Base-by-base conservation (phyloP, 2,329 filamentous ascomycete species). In the Colletotrichum musae region DNA sequence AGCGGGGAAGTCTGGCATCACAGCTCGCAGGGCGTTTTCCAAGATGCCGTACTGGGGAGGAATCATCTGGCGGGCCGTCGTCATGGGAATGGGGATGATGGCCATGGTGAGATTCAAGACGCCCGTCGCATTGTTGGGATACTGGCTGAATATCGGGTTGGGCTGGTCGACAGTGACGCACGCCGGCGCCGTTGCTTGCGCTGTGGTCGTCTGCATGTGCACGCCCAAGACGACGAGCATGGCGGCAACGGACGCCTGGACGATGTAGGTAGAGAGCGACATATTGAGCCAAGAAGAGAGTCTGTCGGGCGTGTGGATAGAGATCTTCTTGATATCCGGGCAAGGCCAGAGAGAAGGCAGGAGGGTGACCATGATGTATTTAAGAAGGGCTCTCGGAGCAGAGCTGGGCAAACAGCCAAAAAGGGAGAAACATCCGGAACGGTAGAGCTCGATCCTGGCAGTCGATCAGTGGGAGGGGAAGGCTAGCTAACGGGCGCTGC, bases 81-180 rank as follows among this genome's bases (percentile, higher is more conserved):
- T 70, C 28, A 88, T 76, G 0, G 86, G 75, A 36, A 89, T 87
- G 2, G 87, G 86, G 2, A 89, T 75, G 45, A 89, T 80, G 21
- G 82, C 79, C 1, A 87, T 77, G 0, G 87, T 89, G 52, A 83
- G 84, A 74, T 89, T 89, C 26, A 89, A 75, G 0, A 85, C 85
- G 3, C 87, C 87, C 0, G 85, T 88, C 13, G 84, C 80, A 32
- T 83, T 80, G 36, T 80, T 77, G 2, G 85, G 85, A 67, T 86
- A 87, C 21, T 79, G 65, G 5, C 79, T 75, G 3, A 81, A 81
- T 70, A 88, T 82, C 5, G 85, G 83, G 68, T 89, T 89, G 24
- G 70, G 57, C 64, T 72, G 70, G 43, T 72, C 70, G 21, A 61
- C 58, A 2, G 58, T 72, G 2, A 43, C 39, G 53, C 70, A 72